Evolutionary conservation across 441 rosid genomes (phyloP).

Genomic region (Adansonia grandidieri): DNA sequence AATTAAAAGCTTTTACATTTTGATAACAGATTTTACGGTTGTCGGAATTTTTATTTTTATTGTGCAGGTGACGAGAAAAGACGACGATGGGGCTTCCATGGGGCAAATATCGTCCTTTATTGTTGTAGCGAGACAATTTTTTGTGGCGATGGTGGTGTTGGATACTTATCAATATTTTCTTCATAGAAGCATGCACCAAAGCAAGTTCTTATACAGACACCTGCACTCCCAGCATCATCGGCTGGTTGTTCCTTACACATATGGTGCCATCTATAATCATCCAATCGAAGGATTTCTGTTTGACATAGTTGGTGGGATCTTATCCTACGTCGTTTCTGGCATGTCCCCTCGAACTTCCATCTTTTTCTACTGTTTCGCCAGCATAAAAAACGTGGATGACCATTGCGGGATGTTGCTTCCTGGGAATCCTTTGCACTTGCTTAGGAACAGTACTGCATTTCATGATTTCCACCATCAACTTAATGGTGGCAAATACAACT

Average conservation of each 20-base stretch:
- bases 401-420: slow-evolving; percentile 95
- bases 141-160: slow-evolving; percentile 60
- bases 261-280: slow-evolving; percentile 84
- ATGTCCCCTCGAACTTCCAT: slow-evolving; percentile 83
- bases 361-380: slow-evolving; percentile 85
- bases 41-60: too few relatives aligned
- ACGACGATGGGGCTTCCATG: slow-evolving; percentile 19
- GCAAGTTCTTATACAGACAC: slow-evolving; percentile 80
- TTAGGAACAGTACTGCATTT: background rate
- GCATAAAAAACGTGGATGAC: slow-evolving; percentile 85
- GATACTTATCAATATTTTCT: background rate
- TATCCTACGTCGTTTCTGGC: slow-evolving; percentile 62
- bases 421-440: background rate
- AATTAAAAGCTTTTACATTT: too few relatives aligned
- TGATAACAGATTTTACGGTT: too few relatives aligned
- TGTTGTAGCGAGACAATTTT: slow-evolving; percentile 57
- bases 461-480: slow-evolving; percentile 48
- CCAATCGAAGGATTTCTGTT: background rate
- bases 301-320: slow-evolving; percentile 83
- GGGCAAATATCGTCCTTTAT: slow-evolving; percentile 40
- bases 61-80: slow-evolving; percentile 53
- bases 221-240: slow-evolving; percentile 89
- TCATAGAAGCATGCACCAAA: slow-evolving; percentile 41
- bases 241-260: slow-evolving; percentile 84
- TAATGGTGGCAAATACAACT: slow-evolving; percentile 82